Evolutionary conservation across 129 eudicot genomes (phyloP).

Genomic region (Flaveria robusta): DNA sequence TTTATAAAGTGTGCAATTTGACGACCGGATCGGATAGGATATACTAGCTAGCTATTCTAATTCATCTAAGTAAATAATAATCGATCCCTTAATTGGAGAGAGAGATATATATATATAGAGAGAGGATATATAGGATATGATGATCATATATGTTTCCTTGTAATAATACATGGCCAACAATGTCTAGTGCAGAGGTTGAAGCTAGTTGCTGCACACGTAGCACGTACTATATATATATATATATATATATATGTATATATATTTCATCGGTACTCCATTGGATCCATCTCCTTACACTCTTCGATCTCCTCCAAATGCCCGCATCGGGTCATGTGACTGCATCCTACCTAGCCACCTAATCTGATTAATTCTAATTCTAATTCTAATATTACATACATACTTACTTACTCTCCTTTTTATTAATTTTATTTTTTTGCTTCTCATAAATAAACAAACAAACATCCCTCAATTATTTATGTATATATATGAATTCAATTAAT

Average conservation of each 20-base stretch:
- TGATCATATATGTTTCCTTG: conserved; percentile 30
- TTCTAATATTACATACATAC: neutral
- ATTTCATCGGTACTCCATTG: too few species aligned
- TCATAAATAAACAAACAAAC: neutral
- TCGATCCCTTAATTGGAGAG: too few species aligned
- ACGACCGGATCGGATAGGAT: too few species aligned
- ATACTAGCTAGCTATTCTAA: too few species aligned
- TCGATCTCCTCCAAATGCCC: conserved; percentile 7
- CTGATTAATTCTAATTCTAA: too few species aligned
- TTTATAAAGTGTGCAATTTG: too few species aligned
- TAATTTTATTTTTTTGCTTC: neutral
- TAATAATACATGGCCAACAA: conserved; percentile 43
- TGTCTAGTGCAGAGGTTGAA: conserved; percentile 37
- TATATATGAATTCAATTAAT: too few species aligned
- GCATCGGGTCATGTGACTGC: conserved; percentile 1
- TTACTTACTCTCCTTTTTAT: neutral
- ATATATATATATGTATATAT: too few species aligned
- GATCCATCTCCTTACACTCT: conserved; percentile 30
- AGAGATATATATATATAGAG: too few species aligned
- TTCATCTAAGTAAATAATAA: too few species aligned
- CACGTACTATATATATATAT: too few species aligned
- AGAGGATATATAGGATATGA: too few species aligned
- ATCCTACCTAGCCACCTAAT: neutral
- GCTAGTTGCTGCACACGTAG: conserved; percentile 44
- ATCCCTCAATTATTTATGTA: neutral